Evolutionary conservation across 345 rosid species (phyloP).

Genomic region (Melaleuca quinquenervia): DNA sequence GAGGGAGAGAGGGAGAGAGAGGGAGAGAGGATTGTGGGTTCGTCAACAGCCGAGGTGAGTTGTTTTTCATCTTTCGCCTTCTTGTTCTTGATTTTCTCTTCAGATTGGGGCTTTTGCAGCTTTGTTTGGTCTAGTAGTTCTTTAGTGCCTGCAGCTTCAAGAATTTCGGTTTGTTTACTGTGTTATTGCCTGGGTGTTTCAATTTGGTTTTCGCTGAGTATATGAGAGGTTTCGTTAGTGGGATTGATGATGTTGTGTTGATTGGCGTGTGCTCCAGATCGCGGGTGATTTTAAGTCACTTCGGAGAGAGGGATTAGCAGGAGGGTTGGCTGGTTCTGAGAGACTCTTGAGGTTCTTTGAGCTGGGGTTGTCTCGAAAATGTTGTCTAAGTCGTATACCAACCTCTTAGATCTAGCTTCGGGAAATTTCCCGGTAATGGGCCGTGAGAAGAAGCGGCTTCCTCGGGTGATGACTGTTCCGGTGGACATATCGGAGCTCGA

Average conservation of each 20-base stretch:
- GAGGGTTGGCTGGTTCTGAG: conserved; percentile 5
- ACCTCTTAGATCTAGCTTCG: conserved; percentile 76
- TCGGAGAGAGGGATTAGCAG: background rate
- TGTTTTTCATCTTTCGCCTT: background rate
- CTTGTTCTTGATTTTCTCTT: background rate
- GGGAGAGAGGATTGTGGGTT: background rate
- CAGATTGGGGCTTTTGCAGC: background rate
- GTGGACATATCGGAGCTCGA: conserved; percentile 74
- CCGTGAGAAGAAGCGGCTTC: conserved; percentile 54
- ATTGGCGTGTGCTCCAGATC: background rate
- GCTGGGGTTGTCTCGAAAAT: conserved; percentile 14
- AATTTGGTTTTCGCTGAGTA: background rate
- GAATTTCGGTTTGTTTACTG: background rate
- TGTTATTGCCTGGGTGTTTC: background rate
- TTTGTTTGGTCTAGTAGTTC: background rate
- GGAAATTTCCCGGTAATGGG: conserved; percentile 60
- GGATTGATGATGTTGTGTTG: background rate
- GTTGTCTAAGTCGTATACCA: conserved; percentile 70
- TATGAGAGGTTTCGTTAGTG: background rate
- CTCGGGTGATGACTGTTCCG: conserved; percentile 70
- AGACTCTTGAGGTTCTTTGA: conserved; percentile 16
- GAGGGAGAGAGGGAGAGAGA: background rate
- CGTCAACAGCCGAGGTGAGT: background rate
- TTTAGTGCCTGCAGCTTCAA: background rate
- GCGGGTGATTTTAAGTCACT: background rate